Conservation (phyloP, 2,329 filamentous ascomycete genomes). For the Daldinia sp. region DNA sequence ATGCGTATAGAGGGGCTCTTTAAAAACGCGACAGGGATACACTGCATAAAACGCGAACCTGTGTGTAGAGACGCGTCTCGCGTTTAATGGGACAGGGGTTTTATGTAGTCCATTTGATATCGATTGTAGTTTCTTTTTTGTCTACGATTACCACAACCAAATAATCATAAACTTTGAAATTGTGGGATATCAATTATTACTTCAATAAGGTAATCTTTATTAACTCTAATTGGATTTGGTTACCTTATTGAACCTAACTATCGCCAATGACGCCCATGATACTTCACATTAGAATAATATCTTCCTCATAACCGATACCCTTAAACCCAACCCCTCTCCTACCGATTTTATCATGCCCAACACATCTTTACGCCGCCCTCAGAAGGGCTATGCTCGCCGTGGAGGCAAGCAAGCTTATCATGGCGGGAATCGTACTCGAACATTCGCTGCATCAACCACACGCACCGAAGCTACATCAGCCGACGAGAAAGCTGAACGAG, state of each 20-base stretch:
- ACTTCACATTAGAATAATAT: constrained; percentile 9
- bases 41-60: constrained; percentile 18
- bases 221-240: constrained; percentile 6
- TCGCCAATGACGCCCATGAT: constrained; percentile 27
- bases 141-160: constrained; percentile 12
- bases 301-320: constrained; percentile 1
- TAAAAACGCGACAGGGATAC: constrained; percentile 30
- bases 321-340: constrained; percentile 11
- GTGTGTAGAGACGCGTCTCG: constrained; percentile 29
- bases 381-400: constrained; percentile 76
- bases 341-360: constrained; percentile 65
- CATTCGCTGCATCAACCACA: constrained; percentile 80
- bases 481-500: constrained; percentile 92
- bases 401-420: constrained; percentile 77
- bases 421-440: constrained; percentile 75
- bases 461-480: constrained; percentile 87
- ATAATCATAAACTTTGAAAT: neutral
- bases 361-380: constrained; percentile 69
- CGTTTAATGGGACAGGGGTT: constrained; percentile 31
- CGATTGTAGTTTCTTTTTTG: constrained; percentile 13
- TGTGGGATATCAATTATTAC: neutral
- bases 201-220: neutral
- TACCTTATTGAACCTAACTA: neutral
- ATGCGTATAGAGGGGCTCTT: constrained; percentile 33
- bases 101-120: constrained; percentile 13